A percentile compares a stretch with the other conserved stretches of the same genome.
Conservation (phyloP, 2,329 filamentous ascomycete species). For the Xylariaceae sp. region DNA sequence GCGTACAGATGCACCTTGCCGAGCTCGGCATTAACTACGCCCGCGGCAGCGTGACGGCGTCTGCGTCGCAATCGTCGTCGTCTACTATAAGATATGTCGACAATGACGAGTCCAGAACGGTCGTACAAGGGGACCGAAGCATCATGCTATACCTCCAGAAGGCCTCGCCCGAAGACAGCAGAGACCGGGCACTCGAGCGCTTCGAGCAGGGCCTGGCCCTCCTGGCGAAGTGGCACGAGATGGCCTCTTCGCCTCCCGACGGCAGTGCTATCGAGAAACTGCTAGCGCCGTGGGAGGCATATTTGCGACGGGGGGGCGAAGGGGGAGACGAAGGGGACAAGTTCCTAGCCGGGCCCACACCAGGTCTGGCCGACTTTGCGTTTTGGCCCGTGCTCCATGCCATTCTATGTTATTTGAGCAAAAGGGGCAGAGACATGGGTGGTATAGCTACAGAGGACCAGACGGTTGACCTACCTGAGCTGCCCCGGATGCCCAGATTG, state of each 20-base stretch:
- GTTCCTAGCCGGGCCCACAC: slow-evolving; percentile 43
- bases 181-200: slow-evolving; percentile 27
- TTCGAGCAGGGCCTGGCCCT: slow-evolving; percentile 40
- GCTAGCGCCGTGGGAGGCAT: slow-evolving; percentile 40
- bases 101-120: slow-evolving; percentile 44
- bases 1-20: slow-evolving; percentile 45
- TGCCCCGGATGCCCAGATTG: slow-evolving; percentile 34
- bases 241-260: slow-evolving; percentile 11
- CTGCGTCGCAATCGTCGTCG: neutral
- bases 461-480: too few species aligned
- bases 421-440: too few species aligned
- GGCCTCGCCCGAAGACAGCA: slow-evolving; percentile 22
- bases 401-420: slow-evolving; percentile 30
- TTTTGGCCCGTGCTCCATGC: slow-evolving; percentile 51
- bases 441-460: too few species aligned
- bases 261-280: slow-evolving; percentile 21
- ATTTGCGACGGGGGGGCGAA: slow-evolving; percentile 29
- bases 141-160: slow-evolving; percentile 58
- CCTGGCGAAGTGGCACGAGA: slow-evolving; percentile 32
- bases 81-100: slow-evolving; percentile 47
- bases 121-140: slow-evolving; percentile 44
- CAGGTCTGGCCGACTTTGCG: slow-evolving; percentile 47
- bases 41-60: slow-evolving; percentile 32
- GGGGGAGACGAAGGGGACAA: slow-evolving; percentile 32
- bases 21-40: slow-evolving; percentile 44